Conservation (phyloP, 108 stramenopile genomes). For the Skeletonema grethae region DNA sequence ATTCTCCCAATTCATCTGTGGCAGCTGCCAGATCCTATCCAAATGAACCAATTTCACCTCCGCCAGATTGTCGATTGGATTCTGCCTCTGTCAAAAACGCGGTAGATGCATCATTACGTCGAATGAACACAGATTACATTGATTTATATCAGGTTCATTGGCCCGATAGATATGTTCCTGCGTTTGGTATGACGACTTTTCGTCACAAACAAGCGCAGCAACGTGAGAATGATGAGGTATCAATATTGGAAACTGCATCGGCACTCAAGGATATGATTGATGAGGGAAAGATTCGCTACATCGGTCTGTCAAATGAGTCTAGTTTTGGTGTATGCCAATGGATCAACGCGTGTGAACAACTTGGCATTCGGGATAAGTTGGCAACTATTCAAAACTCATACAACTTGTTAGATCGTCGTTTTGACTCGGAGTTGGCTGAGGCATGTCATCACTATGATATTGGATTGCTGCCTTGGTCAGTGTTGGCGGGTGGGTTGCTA, state of each 20-base stretch:
- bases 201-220: slow-evolving; percentile 15
- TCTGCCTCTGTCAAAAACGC: slow-evolving; percentile 22
- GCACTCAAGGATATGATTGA: slow-evolving; percentile 82
- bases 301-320: slow-evolving; percentile 90
- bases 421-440: slow-evolving; percentile 87
- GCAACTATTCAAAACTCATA: slow-evolving; percentile 88
- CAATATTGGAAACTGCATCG: slow-evolving; percentile 35
- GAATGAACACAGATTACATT: slow-evolving; percentile 40
- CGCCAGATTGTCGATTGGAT: slow-evolving; percentile 44
- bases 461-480: slow-evolving; percentile 84
- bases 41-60: slow-evolving; percentile 17
- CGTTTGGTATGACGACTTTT: slow-evolving; percentile 36
- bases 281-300: slow-evolving; percentile 81
- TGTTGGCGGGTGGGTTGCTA: slow-evolving; percentile 89
- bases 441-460: slow-evolving; percentile 85
- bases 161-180: slow-evolving; percentile 48
- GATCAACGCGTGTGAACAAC: slow-evolving; percentile 49
- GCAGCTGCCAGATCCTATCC: slow-evolving; percentile 40
- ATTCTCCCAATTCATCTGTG: slow-evolving; percentile 24
- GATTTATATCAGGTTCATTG: slow-evolving; percentile 49
- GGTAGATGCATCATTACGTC: slow-evolving; percentile 34
- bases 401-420: slow-evolving; percentile 80
- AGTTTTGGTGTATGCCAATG: slow-evolving; percentile 85
- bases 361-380: slow-evolving; percentile 64
- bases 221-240: slow-evolving; percentile 26